Conservation (phyloP, 164 flowering plant genomes). For the Vitis labrusca region DNA sequence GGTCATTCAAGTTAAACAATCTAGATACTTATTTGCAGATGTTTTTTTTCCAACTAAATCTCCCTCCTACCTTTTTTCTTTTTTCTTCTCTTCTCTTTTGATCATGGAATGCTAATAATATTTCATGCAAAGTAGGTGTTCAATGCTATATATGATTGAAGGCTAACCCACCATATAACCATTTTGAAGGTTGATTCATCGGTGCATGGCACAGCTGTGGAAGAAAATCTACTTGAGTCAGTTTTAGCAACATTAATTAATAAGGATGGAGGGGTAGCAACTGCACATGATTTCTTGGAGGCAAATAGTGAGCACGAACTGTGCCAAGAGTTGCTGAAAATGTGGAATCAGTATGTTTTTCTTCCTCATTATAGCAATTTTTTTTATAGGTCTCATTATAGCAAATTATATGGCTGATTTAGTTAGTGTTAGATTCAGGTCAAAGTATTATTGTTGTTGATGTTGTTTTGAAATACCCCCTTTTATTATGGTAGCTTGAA, state of each 20-base stretch:
- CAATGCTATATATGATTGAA: neutral
- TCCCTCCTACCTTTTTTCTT: neutral
- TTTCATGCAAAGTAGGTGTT: neutral
- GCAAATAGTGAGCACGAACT: conserved; percentile 47
- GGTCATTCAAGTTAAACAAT: neutral
- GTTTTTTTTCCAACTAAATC: neutral
- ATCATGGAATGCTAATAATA: neutral
- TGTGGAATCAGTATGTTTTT: conserved; percentile 62
- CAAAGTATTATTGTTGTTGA: neutral
- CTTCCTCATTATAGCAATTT: neutral
- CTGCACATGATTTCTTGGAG: conserved; percentile 61
- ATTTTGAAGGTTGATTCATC: conserved; percentile 36
- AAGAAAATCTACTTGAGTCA: conserved; percentile 49
- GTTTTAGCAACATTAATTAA: conserved; percentile 39
- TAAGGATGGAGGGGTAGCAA: conserved; percentile 38
- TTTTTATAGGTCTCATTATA: neutral
- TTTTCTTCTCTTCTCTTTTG: neutral
- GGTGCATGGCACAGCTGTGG: conserved; percentile 20
- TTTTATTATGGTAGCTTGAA: conserved; percentile 42
- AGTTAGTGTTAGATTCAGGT: neutral
- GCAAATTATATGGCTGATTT: neutral
- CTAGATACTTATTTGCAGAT: neutral
- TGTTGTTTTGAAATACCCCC: conserved; percentile 4
- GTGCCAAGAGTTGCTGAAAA: conserved; percentile 50
- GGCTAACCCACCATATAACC: conserved; percentile 7